These are phyloP conservation scores for Anisodus acutangulus DNA, from an alignment of 257 asterid species.

Conservation along the genomic window DNA sequence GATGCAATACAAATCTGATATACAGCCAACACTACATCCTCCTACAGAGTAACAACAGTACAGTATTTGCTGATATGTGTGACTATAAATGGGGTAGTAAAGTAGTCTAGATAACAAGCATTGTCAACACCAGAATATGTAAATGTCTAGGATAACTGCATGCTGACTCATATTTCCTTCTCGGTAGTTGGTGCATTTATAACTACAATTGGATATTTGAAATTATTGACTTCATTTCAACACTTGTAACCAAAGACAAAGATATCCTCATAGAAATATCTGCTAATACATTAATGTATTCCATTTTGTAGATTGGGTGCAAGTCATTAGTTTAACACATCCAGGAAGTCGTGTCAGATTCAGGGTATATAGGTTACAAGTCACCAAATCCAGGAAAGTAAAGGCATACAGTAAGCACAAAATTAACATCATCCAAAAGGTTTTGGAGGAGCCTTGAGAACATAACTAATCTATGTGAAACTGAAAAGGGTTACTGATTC, in stretches of 20 bases:
- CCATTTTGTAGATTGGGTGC: background rate
- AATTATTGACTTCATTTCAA: conserved; percentile 10
- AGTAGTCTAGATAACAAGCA: conserved; percentile 23
- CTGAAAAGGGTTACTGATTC: background rate
- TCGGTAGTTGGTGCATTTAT: conserved; percentile 4
- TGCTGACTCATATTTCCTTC: conserved; percentile 17
- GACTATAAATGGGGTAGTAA: background rate
- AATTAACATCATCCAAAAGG: conserved; percentile 8
- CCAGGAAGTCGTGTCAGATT: background rate
- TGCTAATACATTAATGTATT: background rate
- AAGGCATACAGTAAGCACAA: background rate
- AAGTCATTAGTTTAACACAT: background rate
- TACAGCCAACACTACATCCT: background rate
- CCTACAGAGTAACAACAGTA: background rate
- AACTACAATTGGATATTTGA: conserved; percentile 10
- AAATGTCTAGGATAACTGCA: conserved; percentile 24
- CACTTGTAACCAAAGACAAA: background rate
- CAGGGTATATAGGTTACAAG: background rate
- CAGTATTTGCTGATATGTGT: background rate
- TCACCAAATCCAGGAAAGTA: background rate
- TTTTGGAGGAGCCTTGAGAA: background rate
- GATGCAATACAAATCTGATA: background rate
- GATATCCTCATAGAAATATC: conserved; percentile 18
- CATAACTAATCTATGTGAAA: background rate
- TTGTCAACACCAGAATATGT: background rate